Conservation (phyloP, 306 rosid genomes). For the Castanea crenata region DNA sequence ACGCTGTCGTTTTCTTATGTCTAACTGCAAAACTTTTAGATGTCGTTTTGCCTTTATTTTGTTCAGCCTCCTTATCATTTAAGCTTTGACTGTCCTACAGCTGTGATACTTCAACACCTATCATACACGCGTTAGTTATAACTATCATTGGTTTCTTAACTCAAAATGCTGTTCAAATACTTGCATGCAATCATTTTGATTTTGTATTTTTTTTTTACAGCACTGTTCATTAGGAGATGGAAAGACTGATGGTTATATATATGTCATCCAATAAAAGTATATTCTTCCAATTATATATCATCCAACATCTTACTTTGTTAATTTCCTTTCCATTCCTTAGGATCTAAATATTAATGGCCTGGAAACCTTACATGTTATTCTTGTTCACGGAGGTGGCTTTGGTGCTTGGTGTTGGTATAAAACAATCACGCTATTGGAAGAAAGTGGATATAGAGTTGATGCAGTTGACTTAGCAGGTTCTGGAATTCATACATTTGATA, state of each 20-base stretch:
- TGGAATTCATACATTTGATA: slow-evolving; percentile 79
- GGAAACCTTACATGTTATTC: slow-evolving; percentile 84
- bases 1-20: too few relatives aligned
- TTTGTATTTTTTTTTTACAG: neutral
- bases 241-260: too few relatives aligned
- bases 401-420: slow-evolving; percentile 99
- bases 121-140: too few relatives aligned
- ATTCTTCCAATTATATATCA: neutral
- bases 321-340: slow-evolving; percentile 28
- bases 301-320: neutral
- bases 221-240: neutral
- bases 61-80: too few relatives aligned
- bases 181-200: neutral
- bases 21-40: too few relatives aligned
- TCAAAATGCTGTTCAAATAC: neutral
- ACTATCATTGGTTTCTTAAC: neutral
- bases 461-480: slow-evolving; percentile 93
- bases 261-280: neutral
- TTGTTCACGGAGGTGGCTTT: slow-evolving; percentile 97
- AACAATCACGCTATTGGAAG: slow-evolving; percentile 87
- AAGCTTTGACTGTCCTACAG: too few relatives aligned
- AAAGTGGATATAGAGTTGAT: slow-evolving; percentile 71
- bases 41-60: too few relatives aligned
- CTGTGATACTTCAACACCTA: too few relatives aligned
- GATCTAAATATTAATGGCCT: slow-evolving; percentile 69